A percentile compares a stretch with the other conserved stretches of the same genome.
phyloP scores from a whole-genome alignment of 2,329 filamentous ascomycete species.

The Epichloe sibirici region DNA sequence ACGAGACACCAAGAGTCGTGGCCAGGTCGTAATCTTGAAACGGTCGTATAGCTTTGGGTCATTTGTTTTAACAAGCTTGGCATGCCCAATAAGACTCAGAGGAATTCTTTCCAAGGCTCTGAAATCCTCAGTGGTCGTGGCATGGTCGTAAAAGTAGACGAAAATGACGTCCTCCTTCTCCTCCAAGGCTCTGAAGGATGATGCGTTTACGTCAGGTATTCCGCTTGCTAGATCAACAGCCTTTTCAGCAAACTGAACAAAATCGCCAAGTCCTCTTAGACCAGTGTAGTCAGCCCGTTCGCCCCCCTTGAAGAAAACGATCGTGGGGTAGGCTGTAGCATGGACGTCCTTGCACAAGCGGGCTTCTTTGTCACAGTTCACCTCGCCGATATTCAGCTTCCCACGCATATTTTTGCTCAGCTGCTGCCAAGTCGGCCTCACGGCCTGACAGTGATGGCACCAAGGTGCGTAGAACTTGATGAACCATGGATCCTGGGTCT shows the following conservation, averaged over 20 bases:
- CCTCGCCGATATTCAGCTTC: slow-evolving; percentile 82
- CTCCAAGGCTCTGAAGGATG: slow-evolving; percentile 68
- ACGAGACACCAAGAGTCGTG: slow-evolving; percentile 77
- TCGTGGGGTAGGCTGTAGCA: slow-evolving; percentile 71
- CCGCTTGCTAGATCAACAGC: slow-evolving; percentile 66
- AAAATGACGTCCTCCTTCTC: slow-evolving; percentile 93
- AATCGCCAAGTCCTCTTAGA: slow-evolving; percentile 80
- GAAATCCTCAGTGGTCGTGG: slow-evolving; percentile 88
- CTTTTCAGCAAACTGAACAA: slow-evolving; percentile 76
- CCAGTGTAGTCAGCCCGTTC: slow-evolving; percentile 91
- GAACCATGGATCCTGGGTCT: slow-evolving; percentile 88
- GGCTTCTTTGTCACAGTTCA: slow-evolving; percentile 81
- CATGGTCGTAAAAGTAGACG: slow-evolving; percentile 94
- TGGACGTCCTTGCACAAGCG: slow-evolving; percentile 86
- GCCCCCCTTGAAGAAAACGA: slow-evolving; percentile 80
- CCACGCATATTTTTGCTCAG: slow-evolving; percentile 86
- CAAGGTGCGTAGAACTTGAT: slow-evolving; percentile 98
- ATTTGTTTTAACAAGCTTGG: slow-evolving; percentile 83
- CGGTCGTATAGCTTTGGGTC: slow-evolving; percentile 62
- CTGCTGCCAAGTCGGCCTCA: slow-evolving; percentile 82
- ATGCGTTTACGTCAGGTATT: slow-evolving; percentile 68
- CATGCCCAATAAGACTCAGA: slow-evolving; percentile 79
- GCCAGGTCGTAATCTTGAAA: slow-evolving; percentile 96
- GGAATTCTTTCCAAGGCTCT: slow-evolving; percentile 75
- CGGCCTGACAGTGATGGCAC: slow-evolving; percentile 90